A percentile compares a stretch with the other conserved stretches of the same genome.
phyloP scores from a whole-genome alignment of 2,329 filamentous ascomycete genomes.

The Pseudocercospora eumusae region DNA sequence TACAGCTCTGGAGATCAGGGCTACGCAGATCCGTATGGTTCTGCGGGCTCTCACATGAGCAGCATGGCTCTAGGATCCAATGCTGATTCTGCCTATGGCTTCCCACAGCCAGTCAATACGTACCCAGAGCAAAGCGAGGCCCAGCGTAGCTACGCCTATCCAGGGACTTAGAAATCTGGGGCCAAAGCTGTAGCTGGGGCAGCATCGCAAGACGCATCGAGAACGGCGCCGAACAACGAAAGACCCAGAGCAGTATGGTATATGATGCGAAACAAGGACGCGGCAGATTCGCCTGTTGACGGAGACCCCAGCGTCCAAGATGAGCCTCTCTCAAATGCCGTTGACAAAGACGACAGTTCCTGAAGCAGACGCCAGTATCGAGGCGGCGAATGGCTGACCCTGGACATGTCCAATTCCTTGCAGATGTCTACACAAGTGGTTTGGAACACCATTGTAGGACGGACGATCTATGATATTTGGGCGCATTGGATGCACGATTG shows the following conservation, averaged over 20 bases:
- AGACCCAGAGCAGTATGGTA: background rate
- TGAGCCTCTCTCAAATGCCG: background rate
- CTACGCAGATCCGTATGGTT: slow-evolving; percentile 6
- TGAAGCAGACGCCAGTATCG: background rate
- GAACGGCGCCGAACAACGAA: background rate
- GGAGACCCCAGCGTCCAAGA: background rate
- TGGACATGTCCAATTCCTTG: background rate
- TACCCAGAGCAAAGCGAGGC: slow-evolving; percentile 6
- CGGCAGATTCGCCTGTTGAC: too few species aligned
- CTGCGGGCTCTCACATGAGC: slow-evolving; percentile 8
- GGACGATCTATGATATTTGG: background rate
- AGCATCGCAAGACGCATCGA: background rate
- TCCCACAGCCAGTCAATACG: background rate
- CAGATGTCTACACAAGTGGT: background rate
- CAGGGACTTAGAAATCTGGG: background rate
- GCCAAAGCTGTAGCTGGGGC: background rate
- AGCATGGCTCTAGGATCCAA: background rate
- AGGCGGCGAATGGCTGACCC: background rate
- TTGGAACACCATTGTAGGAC: background rate
- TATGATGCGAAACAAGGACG: background rate
- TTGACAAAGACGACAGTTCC: background rate
- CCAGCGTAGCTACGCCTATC: slow-evolving; percentile 2
- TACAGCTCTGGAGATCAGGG: background rate
- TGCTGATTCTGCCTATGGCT: slow-evolving; percentile 5
- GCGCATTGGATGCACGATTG: background rate